Evolutionary conservation across 352 stramenopile species (phyloP).

Genomic region (Pythium phragmitis): DNA sequence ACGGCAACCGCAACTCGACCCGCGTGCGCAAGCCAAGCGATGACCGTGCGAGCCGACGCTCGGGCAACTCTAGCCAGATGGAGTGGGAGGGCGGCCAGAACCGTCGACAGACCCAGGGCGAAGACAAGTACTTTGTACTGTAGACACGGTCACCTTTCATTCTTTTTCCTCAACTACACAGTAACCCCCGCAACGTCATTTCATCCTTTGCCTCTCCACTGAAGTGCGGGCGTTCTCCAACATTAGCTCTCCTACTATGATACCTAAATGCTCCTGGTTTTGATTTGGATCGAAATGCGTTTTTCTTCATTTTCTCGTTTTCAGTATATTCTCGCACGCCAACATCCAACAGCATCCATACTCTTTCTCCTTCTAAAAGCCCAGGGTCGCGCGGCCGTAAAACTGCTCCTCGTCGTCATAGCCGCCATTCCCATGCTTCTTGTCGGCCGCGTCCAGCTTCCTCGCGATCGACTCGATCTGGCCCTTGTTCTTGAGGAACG

Average conservation of each 20-base stretch:
- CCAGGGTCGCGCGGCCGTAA: conserved; percentile 80
- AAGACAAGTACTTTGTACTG: conserved; percentile 86
- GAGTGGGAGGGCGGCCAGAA: conserved; percentile 34
- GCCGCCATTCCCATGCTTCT: conserved; percentile 28
- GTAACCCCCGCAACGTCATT: neutral
- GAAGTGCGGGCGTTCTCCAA: neutral
- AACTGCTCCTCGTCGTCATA: conserved; percentile 76
- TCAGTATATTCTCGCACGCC: neutral
- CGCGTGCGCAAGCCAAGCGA: conserved; percentile 63
- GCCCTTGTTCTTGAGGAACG: conserved; percentile 55
- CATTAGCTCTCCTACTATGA: conserved; percentile 4
- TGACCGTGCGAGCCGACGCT: conserved; percentile 54
- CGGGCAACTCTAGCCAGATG: conserved; percentile 63
- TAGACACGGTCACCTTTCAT: conserved; percentile 32
- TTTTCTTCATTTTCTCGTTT: neutral
- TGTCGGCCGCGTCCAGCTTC: conserved; percentile 34
- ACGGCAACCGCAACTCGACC: conserved; percentile 67
- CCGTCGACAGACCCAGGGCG: conserved; percentile 37
- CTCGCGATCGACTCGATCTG: conserved; percentile 32
- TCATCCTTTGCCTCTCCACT: neutral
- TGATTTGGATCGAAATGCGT: neutral
- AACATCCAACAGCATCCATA: neutral
- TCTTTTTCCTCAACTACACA: neutral
- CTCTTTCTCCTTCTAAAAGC: conserved; percentile 46
- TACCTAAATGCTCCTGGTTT: neutral